Conservation (phyloP, 2,329 filamentous ascomycete species). For the Aspergillus carbonarius region DNA sequence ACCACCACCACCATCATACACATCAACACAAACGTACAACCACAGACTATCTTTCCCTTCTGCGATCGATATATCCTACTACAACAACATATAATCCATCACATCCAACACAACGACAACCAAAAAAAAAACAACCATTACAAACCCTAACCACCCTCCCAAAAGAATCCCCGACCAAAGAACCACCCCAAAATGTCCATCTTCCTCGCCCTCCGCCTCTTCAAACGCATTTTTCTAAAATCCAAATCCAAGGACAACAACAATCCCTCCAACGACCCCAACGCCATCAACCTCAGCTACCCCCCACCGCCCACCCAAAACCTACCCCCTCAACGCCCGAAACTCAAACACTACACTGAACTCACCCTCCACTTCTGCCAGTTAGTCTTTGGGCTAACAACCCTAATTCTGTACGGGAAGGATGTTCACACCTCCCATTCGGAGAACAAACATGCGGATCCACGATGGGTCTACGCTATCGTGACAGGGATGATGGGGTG, state of each 20-base stretch:
- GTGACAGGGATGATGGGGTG: slow-evolving; percentile 67
- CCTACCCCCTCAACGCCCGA: slow-evolving; percentile 10
- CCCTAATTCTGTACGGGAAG: slow-evolving; percentile 74
- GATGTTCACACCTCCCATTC: slow-evolving; percentile 55
- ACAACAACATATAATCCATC: too few species aligned
- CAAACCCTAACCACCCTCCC: not conserved
- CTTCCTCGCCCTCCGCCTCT: slow-evolving; percentile 21
- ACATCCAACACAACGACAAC: too few species aligned
- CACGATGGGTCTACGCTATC: slow-evolving; percentile 78
- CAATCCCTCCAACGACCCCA: slow-evolving; percentile 18
- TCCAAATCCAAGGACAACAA: slow-evolving; percentile 27
- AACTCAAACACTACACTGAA: slow-evolving; percentile 24
- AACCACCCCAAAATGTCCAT: not conserved
- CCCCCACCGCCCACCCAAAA: slow-evolving; percentile 21
- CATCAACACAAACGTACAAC: not conserved
- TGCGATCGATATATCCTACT: too few species aligned
- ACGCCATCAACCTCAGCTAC: slow-evolving; percentile 16
- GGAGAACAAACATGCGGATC: slow-evolving; percentile 54
- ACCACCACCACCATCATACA: too few species aligned
- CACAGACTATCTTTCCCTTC: not conserved
- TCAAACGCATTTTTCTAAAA: slow-evolving; percentile 26
- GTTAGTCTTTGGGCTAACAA: slow-evolving; percentile 72
- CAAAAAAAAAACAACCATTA: not conserved
- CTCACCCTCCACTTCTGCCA: slow-evolving; percentile 68
- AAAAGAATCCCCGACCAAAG: not conserved